phyloP scores from a whole-genome alignment of 2,329 filamentous ascomycete species.

The Talaromyces sp. region DNA sequence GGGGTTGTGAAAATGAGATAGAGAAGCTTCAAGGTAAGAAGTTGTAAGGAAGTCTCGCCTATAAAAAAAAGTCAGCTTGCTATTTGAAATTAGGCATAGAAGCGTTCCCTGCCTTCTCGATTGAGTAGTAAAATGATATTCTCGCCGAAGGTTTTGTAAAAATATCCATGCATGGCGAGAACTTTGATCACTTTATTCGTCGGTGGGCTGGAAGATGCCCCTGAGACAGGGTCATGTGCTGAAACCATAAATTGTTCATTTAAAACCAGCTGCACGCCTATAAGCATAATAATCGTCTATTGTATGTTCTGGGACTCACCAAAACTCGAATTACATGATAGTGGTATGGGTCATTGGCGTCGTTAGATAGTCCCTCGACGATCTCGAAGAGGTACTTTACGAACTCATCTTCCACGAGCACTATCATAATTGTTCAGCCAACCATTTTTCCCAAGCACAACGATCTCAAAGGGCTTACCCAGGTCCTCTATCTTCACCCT shows the following conservation, averaged over 20 bases:
- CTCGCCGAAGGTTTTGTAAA: slow-evolving; percentile 92
- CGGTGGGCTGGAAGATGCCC: slow-evolving; percentile 46
- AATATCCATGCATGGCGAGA: slow-evolving; percentile 72
- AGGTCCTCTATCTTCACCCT: slow-evolving; percentile 72
- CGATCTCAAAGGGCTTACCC: slow-evolving; percentile 44
- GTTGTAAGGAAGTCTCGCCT: slow-evolving; percentile 83
- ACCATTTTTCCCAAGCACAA: neutral
- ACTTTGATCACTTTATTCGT: slow-evolving; percentile 95
- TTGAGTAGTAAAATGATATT: slow-evolving; percentile 95
- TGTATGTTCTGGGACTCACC: slow-evolving; percentile 49
- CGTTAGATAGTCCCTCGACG: slow-evolving; percentile 81
- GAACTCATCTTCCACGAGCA: slow-evolving; percentile 68
- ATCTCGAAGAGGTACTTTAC: slow-evolving; percentile 78
- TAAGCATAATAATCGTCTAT: neutral
- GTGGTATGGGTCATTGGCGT: slow-evolving; percentile 88
- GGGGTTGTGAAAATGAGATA: slow-evolving; percentile 93
- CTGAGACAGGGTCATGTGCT: slow-evolving; percentile 50
- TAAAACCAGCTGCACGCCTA: slow-evolving; percentile 66
- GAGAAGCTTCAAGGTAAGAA: slow-evolving; percentile 92
- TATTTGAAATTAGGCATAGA: neutral
- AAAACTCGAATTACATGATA: slow-evolving; percentile 91
- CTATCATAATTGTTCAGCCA: slow-evolving; percentile 26
- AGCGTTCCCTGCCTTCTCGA: slow-evolving; percentile 60
- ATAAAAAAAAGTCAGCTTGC: slow-evolving; percentile 21
- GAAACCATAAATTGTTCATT: slow-evolving; percentile 98